Conservation (phyloP, 2,329 filamentous ascomycete species). For the Colletotrichum sp. region DNA sequence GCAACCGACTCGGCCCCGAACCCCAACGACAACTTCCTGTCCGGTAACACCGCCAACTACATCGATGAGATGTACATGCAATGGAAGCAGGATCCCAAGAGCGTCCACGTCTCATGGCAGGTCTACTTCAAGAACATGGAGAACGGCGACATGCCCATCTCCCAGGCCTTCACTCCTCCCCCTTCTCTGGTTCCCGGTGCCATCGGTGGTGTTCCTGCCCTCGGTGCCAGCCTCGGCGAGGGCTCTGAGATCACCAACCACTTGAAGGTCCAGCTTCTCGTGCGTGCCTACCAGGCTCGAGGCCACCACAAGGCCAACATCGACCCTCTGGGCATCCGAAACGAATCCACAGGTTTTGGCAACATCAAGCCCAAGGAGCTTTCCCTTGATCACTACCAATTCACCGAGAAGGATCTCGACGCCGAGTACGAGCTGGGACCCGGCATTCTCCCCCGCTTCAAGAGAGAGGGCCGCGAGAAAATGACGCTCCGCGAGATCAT, state of each 20-base stretch:
- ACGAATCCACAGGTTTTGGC: constrained; percentile 81
- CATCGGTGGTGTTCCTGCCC: constrained; percentile 75
- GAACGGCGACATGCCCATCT: constrained; percentile 95
- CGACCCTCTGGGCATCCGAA: constrained; percentile 92
- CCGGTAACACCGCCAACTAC: constrained; percentile 97
- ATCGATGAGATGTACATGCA: constrained; percentile 99
- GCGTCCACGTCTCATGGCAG: constrained; percentile 98
- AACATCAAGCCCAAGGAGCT: constrained; percentile 92
- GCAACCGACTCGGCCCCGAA: constrained; percentile 65
- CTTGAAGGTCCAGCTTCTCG: constrained; percentile 95
- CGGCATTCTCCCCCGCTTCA: constrained; percentile 94
- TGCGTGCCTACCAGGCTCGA: constrained; percentile 96
- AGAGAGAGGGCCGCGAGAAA: constrained; percentile 85
- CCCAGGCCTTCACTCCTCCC: constrained; percentile 94
- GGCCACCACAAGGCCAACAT: constrained; percentile 99
- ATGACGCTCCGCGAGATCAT: constrained; percentile 98
- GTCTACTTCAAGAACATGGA: constrained; percentile 99
- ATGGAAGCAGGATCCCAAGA: constrained; percentile 92
- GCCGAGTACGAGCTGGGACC: constrained; percentile 91
- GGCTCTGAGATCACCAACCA: constrained; percentile 90
- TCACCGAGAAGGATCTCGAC: constrained; percentile 92
- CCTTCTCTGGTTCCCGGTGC: constrained; percentile 88
- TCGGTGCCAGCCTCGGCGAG: constrained; percentile 71
- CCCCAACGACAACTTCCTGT: constrained; percentile 93
- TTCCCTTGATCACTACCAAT: constrained; percentile 91